A percentile compares a stretch with the other conserved stretches of the same genome.
phyloP scores from a whole-genome alignment of 495 filamentous ascomycete species.

The Bacidia gigantensis region DNA sequence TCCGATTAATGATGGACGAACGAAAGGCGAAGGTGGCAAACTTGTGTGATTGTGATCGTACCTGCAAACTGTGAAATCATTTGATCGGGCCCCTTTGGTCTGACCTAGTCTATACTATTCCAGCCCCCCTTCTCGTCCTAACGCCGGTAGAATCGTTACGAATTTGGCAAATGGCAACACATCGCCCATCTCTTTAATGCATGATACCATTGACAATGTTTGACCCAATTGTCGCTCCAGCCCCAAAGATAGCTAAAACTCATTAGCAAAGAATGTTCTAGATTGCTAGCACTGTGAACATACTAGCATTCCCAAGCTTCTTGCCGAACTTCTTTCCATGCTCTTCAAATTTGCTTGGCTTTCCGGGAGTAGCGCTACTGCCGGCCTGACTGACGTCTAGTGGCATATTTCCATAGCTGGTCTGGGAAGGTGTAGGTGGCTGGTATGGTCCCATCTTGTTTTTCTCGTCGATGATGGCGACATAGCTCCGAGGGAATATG shows the following conservation, averaged over 20 bases:
- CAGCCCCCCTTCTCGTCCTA: neutral
- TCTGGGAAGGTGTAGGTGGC: conserved; percentile 23
- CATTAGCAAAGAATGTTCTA: neutral
- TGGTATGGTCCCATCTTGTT: conserved; percentile 4
- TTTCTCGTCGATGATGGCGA: conserved; percentile 45
- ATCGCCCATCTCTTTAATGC: conserved; percentile 27
- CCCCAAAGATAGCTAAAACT: conserved; percentile 52
- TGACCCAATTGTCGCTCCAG: conserved; percentile 78
- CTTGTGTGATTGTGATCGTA: neutral
- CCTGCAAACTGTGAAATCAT: neutral
- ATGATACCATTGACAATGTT: conserved; percentile 92
- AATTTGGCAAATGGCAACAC: neutral
- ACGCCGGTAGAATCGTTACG: neutral
- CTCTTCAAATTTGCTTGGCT: conserved; percentile 35
- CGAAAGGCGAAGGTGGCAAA: neutral
- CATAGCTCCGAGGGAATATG: conserved; percentile 82
- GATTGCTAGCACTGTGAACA: conserved; percentile 16
- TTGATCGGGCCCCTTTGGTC: neutral
- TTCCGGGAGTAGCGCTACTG: conserved; percentile 18
- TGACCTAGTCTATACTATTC: neutral
- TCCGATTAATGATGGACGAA: neutral
- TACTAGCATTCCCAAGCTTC: conserved; percentile 43
- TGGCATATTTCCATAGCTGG: conserved; percentile 40
- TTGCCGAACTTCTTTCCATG: conserved; percentile 45
- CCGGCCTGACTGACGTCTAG: conserved; percentile 36